Conservation (phyloP, 2,329 filamentous ascomycete species). For the Calonectria pteridis region DNA sequence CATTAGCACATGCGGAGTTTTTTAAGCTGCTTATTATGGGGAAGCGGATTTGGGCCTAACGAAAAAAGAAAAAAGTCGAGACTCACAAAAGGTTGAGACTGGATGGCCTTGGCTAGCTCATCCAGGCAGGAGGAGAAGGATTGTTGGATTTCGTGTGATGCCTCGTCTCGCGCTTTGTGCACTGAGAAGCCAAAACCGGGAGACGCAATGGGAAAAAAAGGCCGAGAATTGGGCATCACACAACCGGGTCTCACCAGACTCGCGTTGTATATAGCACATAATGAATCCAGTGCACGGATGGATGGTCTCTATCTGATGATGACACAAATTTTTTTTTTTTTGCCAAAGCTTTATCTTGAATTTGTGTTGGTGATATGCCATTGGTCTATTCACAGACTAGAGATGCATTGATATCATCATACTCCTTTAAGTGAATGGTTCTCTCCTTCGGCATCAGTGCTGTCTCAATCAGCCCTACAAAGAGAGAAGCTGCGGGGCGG, state of each 20-base stretch:
- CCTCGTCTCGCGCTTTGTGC: background rate
- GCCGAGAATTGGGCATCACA: slow-evolving; percentile 14
- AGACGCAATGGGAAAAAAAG: slow-evolving; percentile 16
- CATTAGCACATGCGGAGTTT: slow-evolving; percentile 27
- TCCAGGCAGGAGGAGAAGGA: slow-evolving; percentile 14
- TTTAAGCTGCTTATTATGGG: slow-evolving; percentile 12
- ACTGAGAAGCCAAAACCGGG: background rate
- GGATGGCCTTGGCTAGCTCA: slow-evolving; percentile 12
- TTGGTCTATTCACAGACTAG: background rate
- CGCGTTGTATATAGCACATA: slow-evolving; percentile 36
- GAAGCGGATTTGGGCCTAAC: slow-evolving; percentile 19
- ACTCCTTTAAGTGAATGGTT: background rate
- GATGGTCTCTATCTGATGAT: background rate
- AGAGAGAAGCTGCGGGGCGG: background rate
- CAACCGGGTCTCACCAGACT: slow-evolving; percentile 20
- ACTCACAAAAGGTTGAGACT: slow-evolving; percentile 21
- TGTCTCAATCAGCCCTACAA: background rate
- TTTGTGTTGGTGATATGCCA: background rate
- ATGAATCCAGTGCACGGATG: slow-evolving; percentile 33
- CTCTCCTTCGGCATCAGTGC: background rate
- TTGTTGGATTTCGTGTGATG: background rate
- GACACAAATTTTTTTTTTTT: background rate
- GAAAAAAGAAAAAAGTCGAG: slow-evolving; percentile 15
- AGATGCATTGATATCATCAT: background rate
- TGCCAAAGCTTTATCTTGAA: background rate